Evolutionary conservation across 2,329 filamentous ascomycete species (phyloP).

Genomic region (Alternaria triticina): DNA sequence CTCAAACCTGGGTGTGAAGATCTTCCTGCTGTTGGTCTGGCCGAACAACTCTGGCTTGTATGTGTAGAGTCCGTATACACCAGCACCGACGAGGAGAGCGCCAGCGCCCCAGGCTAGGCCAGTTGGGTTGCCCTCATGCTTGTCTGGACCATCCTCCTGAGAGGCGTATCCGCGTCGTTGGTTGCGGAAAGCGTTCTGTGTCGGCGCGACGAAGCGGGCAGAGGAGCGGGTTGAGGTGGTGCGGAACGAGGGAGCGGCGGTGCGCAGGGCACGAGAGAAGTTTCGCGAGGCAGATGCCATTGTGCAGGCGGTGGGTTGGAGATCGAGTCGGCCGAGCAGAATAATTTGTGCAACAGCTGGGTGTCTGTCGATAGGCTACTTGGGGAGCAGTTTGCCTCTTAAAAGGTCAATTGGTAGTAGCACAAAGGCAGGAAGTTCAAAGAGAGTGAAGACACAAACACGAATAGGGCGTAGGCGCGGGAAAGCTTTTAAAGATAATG

Average conservation of each 20-base stretch:
- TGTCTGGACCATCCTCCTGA: conserved; percentile 58
- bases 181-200: conserved; percentile 73
- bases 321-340: neutral
- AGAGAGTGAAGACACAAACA: conserved; percentile 9
- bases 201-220: conserved; percentile 63
- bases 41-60: conserved; percentile 59
- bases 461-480: neutral
- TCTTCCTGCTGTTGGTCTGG: conserved; percentile 44
- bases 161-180: conserved; percentile 79
- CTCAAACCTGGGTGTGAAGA: conserved; percentile 76
- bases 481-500: conserved; percentile 19
- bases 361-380: conserved; percentile 8
- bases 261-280: conserved; percentile 51
- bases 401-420: conserved; percentile 17
- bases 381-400: neutral
- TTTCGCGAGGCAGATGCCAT: conserved; percentile 46
- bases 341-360: neutral
- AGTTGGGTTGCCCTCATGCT: conserved; percentile 59
- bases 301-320: conserved; percentile 11
- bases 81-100: conserved; percentile 36
- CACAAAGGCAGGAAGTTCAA: conserved; percentile 1
- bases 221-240: conserved; percentile 63
- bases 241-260: conserved; percentile 56
- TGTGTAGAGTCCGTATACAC: conserved; percentile 56
- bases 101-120: conserved; percentile 43